Evolutionary conservation across 2,329 filamentous ascomycete genomes (phyloP).

Genomic region (Pezicula radicicola): DNA sequence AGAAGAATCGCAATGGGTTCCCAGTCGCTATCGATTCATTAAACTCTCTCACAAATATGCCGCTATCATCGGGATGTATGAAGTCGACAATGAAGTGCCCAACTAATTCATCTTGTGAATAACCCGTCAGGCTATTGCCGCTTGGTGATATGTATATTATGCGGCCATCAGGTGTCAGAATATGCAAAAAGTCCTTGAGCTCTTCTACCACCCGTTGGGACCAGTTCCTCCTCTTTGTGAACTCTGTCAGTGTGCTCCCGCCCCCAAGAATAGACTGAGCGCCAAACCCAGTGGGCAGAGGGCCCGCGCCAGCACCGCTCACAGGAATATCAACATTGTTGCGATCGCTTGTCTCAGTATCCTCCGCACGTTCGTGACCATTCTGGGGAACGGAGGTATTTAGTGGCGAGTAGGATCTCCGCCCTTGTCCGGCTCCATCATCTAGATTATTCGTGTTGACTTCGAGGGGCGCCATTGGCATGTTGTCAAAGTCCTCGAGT

Average conservation of each 20-base stretch:
- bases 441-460: conserved; percentile 26
- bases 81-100: conserved; percentile 77
- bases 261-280: conserved; percentile 18
- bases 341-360: conserved; percentile 1
- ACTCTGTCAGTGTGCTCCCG: conserved; percentile 59
- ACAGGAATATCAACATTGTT: conserved; percentile 17
- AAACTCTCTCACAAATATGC: conserved; percentile 81
- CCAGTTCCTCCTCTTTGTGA: conserved; percentile 73
- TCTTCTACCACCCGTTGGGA: conserved; percentile 86
- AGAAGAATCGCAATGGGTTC: conserved; percentile 80
- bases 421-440: conserved; percentile 7
- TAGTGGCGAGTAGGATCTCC: conserved; percentile 25
- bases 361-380: conserved; percentile 12
- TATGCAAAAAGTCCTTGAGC: conserved; percentile 82
- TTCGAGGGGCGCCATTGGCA: conserved; percentile 41
- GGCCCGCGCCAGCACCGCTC: conserved; percentile 26
- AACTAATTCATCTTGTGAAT: conserved; percentile 65
- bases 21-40: conserved; percentile 83
- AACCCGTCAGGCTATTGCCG: conserved; percentile 71
- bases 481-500: conserved; percentile 33
- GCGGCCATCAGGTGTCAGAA: conserved; percentile 79
- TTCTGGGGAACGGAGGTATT: conserved; percentile 14
- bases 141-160: conserved; percentile 86
- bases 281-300: conserved; percentile 26
- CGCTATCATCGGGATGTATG: conserved; percentile 82